Base-by-base conservation (phyloP, 352 stramenopile genomes). In the Pythium rishiriense region DNA sequence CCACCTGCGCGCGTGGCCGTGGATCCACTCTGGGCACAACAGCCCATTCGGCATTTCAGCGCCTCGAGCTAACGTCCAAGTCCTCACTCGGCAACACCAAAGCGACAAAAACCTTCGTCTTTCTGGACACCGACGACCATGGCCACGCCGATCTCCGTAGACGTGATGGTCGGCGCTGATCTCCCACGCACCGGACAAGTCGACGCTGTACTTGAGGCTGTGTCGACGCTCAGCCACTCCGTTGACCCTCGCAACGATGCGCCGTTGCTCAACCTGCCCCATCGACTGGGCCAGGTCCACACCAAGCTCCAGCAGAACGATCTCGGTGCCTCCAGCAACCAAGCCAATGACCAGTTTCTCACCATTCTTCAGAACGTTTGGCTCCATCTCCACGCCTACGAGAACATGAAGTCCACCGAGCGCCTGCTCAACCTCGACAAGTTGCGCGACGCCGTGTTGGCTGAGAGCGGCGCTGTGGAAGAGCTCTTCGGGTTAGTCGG, bases 391-490 rank as follows among this genome's bases (percentile, higher is more conserved):
- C 9, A 2, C 10, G 28, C 46, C 25, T 37, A 52, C 25, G 21
- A n/a, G 12, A n/a, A 39, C 11, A 62, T 48, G 43, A 17, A 1
- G 10, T 4, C 39, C 1, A 14, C 55, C 11, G 45, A 62, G 7
- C 55, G 55, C 6, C 14, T 62, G 29, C 29, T 62, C 17, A 55
- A 55, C 2, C 43, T 26, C 31, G 9, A 10, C 55, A 62, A 62
- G 31, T 21, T 26, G 5, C 17, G 29, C 55, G 55, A 62, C 31
- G 1, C 21, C n/a, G 19, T 62, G 22, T 21, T 2, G 22, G 22
- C 15, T 6, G 45, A 48, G 12, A 41, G 51, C 43, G 33, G 29
- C 3, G 15, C n/a, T 11, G 28, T 64, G 15, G 33, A 64, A 1
- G 15, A 47, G 15, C 33, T 64, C 24, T 64, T 50, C 35, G 6